Conservation (phyloP, 1,284 basidiomycete species). For the Sporisorium iseilematis-ciliati region DNA sequence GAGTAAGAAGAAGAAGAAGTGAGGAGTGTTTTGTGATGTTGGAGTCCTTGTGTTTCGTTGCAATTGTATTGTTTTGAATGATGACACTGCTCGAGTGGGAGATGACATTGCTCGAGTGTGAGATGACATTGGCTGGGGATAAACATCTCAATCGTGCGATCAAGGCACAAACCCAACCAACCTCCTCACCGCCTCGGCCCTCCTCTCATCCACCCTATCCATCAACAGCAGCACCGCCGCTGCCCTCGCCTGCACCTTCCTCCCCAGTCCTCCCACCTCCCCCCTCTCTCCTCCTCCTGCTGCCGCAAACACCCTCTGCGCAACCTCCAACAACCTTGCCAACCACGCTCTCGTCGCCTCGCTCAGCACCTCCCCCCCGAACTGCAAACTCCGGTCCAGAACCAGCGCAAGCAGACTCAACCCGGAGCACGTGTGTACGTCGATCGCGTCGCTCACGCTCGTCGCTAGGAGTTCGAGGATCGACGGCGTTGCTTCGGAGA, state of each 20-base stretch:
- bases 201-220: constrained; percentile 10
- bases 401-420: constrained; percentile 1
- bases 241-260: constrained; percentile 11
- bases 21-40: constrained; percentile 4
- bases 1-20: constrained; percentile 41
- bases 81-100: background rate
- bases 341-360: background rate
- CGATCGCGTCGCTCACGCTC: background rate
- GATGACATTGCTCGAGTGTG: background rate
- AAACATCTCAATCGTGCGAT: background rate
- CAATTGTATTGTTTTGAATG: background rate
- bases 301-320: constrained; percentile 10
- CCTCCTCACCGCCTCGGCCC: background rate
- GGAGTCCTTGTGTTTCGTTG: no score
- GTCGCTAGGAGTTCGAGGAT: constrained; percentile 16
- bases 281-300: background rate
- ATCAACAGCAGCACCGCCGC: constrained; percentile 25
- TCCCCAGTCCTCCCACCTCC: background rate
- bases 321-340: background rate
- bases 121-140: no score
- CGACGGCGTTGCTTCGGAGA: background rate
- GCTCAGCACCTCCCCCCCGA: background rate
- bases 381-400: background rate
- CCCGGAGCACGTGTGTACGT: background rate
- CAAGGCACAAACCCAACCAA: constrained; percentile 16